Evolutionary conservation across 768 basidiomycete species (phyloP).

Genomic region (Boletus edulis): DNA sequence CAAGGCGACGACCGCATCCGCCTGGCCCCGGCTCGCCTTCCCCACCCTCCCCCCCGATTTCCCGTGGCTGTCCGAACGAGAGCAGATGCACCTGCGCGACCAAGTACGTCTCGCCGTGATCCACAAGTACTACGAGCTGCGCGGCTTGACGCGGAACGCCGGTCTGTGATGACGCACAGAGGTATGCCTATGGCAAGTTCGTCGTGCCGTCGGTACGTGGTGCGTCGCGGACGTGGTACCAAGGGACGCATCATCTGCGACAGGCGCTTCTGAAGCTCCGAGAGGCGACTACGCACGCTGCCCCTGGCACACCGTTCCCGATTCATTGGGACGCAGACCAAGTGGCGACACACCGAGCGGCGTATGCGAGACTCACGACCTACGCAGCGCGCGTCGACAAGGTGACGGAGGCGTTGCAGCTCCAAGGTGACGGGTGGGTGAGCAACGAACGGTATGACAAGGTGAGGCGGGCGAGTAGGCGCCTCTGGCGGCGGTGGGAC

Average conservation of each 20-base stretch:
- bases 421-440: background rate
- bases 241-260: background rate
- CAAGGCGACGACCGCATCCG: conserved; percentile 4
- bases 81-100: background rate
- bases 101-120: conserved; percentile 3
- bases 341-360: background rate
- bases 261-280: background rate
- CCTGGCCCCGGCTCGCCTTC: background rate
- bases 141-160: background rate
- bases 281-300: background rate
- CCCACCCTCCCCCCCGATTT: background rate
- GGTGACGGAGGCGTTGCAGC: background rate
- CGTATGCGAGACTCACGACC: background rate
- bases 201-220: background rate
- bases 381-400: background rate
- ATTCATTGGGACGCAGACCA: background rate
- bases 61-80: background rate
- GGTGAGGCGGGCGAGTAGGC: background rate
- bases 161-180: background rate
- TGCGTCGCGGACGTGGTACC: conserved; percentile 1
- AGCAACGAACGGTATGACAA: background rate
- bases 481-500: background rate
- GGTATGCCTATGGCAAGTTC: background rate
- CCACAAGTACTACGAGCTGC: conserved; percentile 5
- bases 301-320: background rate